These are phyloP conservation scores for Priceomyces castillae DNA, from an alignment of 805 yeast species.

Conservation along the genomic window DNA sequence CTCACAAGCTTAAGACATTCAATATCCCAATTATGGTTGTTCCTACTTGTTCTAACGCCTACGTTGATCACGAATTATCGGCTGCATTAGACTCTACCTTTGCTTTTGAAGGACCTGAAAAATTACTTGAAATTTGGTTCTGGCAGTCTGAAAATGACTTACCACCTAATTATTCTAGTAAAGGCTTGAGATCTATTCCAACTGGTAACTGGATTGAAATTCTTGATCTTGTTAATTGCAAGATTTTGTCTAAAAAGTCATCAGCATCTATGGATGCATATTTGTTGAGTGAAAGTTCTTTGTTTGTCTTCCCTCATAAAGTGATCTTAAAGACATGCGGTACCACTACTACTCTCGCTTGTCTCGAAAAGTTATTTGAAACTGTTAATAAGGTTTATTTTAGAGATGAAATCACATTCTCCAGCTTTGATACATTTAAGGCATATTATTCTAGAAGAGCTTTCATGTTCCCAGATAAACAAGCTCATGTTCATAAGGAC, in stretches of 20 bases:
- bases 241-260: conserved; percentile 76
- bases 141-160: conserved; percentile 47
- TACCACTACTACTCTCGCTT: conserved; percentile 84
- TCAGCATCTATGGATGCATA: conserved; percentile 73
- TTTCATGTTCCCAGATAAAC: conserved; percentile 89
- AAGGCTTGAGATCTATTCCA: conserved; percentile 64
- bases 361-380: conserved; percentile 64
- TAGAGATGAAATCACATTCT: conserved; percentile 26
- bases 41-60: conserved; percentile 43
- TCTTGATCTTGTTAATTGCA: conserved; percentile 82
- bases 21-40: conserved; percentile 32
- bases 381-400: conserved; percentile 20
- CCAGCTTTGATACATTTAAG: conserved; percentile 47
- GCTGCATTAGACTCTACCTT: conserved; percentile 79
- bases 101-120: conserved; percentile 98
- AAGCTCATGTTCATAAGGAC: conserved; percentile 72
- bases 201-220: conserved; percentile 66
- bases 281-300: conserved; percentile 81
- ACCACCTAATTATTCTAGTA: conserved; percentile 32
- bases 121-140: conserved; percentile 87
- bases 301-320: conserved; percentile 86
- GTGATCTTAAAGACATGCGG: conserved; percentile 92
- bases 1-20: background rate
- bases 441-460: conserved; percentile 88
- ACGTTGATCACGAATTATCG: conserved; percentile 77